Evolutionary conservation across 2,329 filamentous ascomycete species (phyloP), one percentile per base, ranked within the genome.

Genomic region (Didymella pinodella): DNA sequence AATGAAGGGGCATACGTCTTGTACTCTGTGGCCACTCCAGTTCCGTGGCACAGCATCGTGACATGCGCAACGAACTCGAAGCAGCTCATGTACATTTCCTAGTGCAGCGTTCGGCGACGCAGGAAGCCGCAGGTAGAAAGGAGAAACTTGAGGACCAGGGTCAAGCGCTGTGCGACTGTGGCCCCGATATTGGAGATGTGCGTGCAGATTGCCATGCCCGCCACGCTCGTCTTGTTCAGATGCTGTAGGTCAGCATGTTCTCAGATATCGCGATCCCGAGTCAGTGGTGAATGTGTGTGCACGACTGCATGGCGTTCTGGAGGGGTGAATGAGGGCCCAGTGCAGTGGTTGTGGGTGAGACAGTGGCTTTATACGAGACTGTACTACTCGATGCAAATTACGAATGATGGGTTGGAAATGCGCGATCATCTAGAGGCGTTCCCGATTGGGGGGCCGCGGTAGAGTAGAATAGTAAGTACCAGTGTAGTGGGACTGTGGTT

Each of bases 281-380:
- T 14, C 16, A 29, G 18, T 52, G 57, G 55, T 36, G 28, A 32
- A 18, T 41, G 56, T 51, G 45, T 58, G 44, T 16, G 56, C 32
- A 61, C 54, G 40, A 38, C 60, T 66, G 64, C 50, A 66, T 52
- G 58, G 53, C 58, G 52, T 32, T 58, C 62, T 59, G 46, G 43
- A 64, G 57, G 16, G 52, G 48, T 11, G 20, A 41, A 25, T 34
- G 41, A 32, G 20, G 2, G 45, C 40, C 54, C 57, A 50, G 54
- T 52, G 43, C 48, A 28, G 38, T 31, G 41, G 59, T 28, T 38
- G 34, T 29, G 38, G 48, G 57, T 62, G 41, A 40, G 57, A 66
- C 51, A 44, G 29, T 48, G 44, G 38, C 36, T 61, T 51, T 53
- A 44, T 58, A 47, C 29, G 44, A 57, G 52, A 56, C 45, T 45